Conservation (phyloP, 805 yeast genomes). For the Candida orba region DNA sequence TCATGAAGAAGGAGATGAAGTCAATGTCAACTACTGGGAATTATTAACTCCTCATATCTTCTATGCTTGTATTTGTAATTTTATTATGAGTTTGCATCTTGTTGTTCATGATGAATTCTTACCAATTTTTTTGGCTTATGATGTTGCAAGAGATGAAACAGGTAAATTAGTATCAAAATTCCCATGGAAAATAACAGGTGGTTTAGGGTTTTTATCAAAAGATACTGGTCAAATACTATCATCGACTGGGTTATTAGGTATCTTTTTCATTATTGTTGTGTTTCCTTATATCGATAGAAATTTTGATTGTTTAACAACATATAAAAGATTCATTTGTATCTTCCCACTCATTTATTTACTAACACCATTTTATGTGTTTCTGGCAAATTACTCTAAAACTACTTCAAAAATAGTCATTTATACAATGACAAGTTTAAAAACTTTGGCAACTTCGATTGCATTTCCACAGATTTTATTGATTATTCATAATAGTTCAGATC, state of each 20-base stretch:
- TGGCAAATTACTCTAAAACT: conserved; percentile 14
- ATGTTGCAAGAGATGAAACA: conserved; percentile 8
- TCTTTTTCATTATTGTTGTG: conserved; percentile 12
- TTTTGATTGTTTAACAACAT: conserved; percentile 15
- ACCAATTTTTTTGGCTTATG: conserved; percentile 45
- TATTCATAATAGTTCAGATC: conserved; percentile 46
- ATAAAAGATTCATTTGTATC: conserved; percentile 9
- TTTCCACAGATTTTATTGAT: conserved; percentile 48
- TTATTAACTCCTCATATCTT: conserved; percentile 26
- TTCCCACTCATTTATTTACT: conserved; percentile 14
- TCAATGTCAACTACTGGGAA: conserved; percentile 15
- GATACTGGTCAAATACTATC: conserved; percentile 19
- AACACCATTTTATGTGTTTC: conserved; percentile 15
- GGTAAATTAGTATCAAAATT: conserved; percentile 12
- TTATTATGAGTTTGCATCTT: conserved; percentile 39
- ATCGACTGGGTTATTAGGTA: conserved; percentile 16
- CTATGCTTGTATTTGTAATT: conserved; percentile 31
- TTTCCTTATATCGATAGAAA: conserved; percentile 19
- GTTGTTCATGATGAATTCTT: conserved; percentile 46
- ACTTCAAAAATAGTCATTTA: conserved; percentile 18
- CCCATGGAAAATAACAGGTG: conserved; percentile 18
- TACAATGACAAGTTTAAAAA: conserved; percentile 26
- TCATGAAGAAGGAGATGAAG: conserved; percentile 25
- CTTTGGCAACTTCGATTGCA: conserved; percentile 38
- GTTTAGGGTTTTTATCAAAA: conserved; percentile 13